Evolutionary conservation across 192 early-diverging fungal species (phyloP).

Genomic region (Chytriomyces hyalinus): DNA sequence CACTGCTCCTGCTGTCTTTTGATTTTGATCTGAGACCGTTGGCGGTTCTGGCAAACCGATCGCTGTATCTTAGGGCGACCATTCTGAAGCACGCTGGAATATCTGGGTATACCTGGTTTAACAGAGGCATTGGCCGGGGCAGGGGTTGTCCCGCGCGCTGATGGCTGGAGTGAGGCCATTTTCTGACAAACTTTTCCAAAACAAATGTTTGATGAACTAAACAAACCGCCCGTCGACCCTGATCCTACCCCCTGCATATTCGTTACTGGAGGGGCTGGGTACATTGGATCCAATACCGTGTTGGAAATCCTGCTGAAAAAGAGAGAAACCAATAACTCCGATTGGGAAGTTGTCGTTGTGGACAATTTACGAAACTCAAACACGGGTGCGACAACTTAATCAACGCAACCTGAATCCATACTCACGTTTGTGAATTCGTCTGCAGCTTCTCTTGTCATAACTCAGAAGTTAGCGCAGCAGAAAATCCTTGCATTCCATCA

Average conservation of each 20-base stretch:
- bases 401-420: background rate
- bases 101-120: too few relatives aligned
- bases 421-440: background rate
- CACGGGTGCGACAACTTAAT: background rate
- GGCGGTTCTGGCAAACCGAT: too few relatives aligned
- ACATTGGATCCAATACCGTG: slow-evolving; percentile 88
- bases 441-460: slow-evolving; percentile 45
- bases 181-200: too few relatives aligned
- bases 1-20: background rate
- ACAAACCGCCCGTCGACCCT: too few relatives aligned
- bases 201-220: too few relatives aligned
- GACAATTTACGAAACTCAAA: slow-evolving; percentile 76
- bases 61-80: too few relatives aligned
- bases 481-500: slow-evolving; percentile 68
- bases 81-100: too few relatives aligned
- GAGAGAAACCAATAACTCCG: background rate
- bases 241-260: slow-evolving; percentile 30
- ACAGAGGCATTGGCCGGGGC: too few relatives aligned
- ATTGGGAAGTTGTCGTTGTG: slow-evolving; percentile 75
- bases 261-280: slow-evolving; percentile 61
- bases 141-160: background rate
- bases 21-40: too few relatives aligned
- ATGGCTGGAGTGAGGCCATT: background rate
- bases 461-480: slow-evolving; percentile 7
- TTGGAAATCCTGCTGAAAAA: slow-evolving; percentile 71